These are phyloP conservation scores for Chalciporus pseudorubinellus DNA, from an alignment of 768 basidiomycete species.

Conservation along the genomic window DNA sequence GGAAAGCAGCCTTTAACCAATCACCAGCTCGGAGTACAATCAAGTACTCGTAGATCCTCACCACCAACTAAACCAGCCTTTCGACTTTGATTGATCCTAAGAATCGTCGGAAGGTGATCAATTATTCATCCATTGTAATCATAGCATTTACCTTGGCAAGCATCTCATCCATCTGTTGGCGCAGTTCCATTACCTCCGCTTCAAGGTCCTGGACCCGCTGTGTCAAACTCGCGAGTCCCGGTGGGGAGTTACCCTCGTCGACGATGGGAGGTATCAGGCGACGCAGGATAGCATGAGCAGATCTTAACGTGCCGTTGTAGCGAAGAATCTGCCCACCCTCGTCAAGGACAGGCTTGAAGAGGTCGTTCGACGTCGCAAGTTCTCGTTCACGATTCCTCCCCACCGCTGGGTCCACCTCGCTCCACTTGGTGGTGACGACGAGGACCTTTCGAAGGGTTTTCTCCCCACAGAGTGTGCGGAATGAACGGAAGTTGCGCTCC, in stretches of 20 bases:
- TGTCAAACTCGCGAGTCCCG: constrained; percentile 41
- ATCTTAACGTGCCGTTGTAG: constrained; percentile 36
- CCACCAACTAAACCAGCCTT: too few species aligned
- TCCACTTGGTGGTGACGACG: constrained; percentile 50
- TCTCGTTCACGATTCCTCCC: constrained; percentile 41
- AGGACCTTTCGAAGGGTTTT: constrained; percentile 41
- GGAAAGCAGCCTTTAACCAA: too few species aligned
- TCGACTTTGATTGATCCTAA: too few species aligned
- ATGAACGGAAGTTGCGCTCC: constrained; percentile 42
- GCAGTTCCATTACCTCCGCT: constrained; percentile 40
- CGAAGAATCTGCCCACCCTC: constrained; percentile 43
- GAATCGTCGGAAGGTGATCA: too few species aligned
- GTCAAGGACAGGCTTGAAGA: constrained; percentile 45
- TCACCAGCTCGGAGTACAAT: too few species aligned
- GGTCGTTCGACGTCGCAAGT: constrained; percentile 33
- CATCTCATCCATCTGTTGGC: constrained; percentile 36
- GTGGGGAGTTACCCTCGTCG: constrained; percentile 39
- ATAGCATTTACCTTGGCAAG: too few species aligned
- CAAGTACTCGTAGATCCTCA: too few species aligned
- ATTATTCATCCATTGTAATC: too few species aligned
- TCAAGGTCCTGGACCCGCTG: constrained; percentile 41
- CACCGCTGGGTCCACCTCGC: constrained; percentile 27
- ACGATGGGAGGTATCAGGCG: constrained; percentile 40
- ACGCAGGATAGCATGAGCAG: constrained; percentile 41
- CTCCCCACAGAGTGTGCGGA: constrained; percentile 46